Conservation (phyloP, 768 basidiomycete genomes). For the Aureoboletus auriporus region DNA sequence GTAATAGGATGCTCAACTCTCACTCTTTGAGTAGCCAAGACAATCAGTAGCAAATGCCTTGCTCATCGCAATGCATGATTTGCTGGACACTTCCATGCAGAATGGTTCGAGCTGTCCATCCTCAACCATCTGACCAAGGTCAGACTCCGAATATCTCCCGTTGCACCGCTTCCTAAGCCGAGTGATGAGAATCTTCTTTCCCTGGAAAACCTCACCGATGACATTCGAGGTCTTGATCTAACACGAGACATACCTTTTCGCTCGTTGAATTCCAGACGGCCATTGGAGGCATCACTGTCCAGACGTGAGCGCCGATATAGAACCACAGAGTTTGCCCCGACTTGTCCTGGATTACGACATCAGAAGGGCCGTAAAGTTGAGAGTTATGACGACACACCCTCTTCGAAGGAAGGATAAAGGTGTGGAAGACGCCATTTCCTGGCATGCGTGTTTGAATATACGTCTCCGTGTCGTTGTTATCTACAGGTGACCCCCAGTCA, state of each 20-base stretch:
- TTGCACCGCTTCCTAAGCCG: constrained; percentile 35
- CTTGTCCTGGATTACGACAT: constrained; percentile 28
- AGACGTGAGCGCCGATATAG: constrained; percentile 49
- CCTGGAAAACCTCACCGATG: constrained; percentile 7
- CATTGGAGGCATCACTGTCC: constrained; percentile 30
- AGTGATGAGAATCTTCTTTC: constrained; percentile 33
- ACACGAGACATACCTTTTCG: constrained; percentile 28
- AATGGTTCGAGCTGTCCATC: constrained; percentile 43
- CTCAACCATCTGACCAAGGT: constrained; percentile 38
- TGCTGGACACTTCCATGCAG: constrained; percentile 36
- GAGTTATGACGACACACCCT: constrained; percentile 30
- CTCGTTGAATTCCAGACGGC: constrained; percentile 39
- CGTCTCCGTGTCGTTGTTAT: constrained; percentile 29
- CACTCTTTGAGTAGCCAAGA: constrained; percentile 13
- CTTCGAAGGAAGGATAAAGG: constrained; percentile 45
- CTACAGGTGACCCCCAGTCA: constrained; percentile 45
- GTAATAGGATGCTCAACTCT: not conserved
- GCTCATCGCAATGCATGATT: constrained; percentile 15
- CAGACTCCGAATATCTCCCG: constrained; percentile 27
- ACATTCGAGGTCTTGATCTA: not conserved
- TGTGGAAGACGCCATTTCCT: constrained; percentile 37
- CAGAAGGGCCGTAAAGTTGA: not conserved
- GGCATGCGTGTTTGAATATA: constrained; percentile 31
- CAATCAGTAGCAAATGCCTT: constrained; percentile 20
- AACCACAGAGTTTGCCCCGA: constrained; percentile 34